Base-by-base conservation (phyloP, 768 basidiomycete genomes). In the Auriscalpium orientale region DNA sequence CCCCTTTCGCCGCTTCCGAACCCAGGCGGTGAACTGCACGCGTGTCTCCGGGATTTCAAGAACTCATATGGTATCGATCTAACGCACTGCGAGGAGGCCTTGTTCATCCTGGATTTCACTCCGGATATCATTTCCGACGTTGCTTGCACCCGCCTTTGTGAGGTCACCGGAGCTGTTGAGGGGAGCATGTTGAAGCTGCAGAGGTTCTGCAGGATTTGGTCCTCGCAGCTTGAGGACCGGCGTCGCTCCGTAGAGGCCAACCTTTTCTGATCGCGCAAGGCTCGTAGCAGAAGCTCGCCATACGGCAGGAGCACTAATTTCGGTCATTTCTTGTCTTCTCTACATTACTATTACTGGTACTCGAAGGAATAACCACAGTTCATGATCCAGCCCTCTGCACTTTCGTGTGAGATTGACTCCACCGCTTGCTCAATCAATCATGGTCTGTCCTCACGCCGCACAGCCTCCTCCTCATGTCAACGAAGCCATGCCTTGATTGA, bases 401-500 rank as follows among this genome's bases (percentile, higher is more conserved):
- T 34, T 36, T 52, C 51, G 10, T 13, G 11, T 33, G 56, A 21
- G 20, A 57, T 34, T 20, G 57, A 38, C 33, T 20, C 28, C 1
- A 44, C 33, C 3, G 58, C 58, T 36, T 52, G 58, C 11, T 59
- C 35, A 37, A 59, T 59, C 37, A 59, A 38, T 58, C 60, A 62
- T 22, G 60, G 60, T 11, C 54, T 33, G 18, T 45, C 46, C 28
- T 56, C 51, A 3, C 50, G 49, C 45, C 48, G 47, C 15, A 52
- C 34, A 9, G 53, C 56, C 13, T 38, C 48, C 15, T 18, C 21
- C 45, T 61, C 66, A 56, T 71, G 61, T 6, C 66, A 56, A 8
- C 63, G 65, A 18, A 71, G 66, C 53, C 64, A 70, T 10, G 62
- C 48, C 56, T 72, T 72, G 49, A 72, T 60, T 51, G 53, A 66